These are phyloP conservation scores for Diaporthe ilicicola DNA, from an alignment of 2,329 filamentous ascomycete genomes.

Conservation along the genomic window DNA sequence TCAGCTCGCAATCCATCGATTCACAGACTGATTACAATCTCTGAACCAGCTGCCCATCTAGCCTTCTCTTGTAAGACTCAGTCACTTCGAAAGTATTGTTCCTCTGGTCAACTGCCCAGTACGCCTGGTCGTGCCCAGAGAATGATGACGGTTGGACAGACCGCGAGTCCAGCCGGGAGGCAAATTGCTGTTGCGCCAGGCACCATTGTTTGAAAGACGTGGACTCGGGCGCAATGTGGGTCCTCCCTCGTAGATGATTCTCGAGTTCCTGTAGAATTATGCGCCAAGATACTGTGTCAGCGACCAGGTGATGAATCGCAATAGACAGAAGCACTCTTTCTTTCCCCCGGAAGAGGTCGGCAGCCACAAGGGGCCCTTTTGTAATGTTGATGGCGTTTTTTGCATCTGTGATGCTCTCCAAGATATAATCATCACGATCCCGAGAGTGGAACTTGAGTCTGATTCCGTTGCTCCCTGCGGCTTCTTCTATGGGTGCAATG, in stretches of 20 bases:
- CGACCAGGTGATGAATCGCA: background rate
- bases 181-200: background rate
- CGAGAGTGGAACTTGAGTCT: background rate
- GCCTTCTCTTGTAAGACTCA: background rate
- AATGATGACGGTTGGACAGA: background rate
- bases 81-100: background rate
- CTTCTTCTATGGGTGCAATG: background rate
- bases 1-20: background rate
- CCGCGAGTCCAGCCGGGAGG: background rate
- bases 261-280: background rate
- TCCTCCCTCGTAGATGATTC: background rate
- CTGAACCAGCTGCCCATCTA: background rate
- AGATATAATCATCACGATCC: background rate
- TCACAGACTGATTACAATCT: background rate
- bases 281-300: background rate
- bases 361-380: background rate
- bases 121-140: background rate
- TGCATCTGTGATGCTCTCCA: background rate
- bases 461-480: background rate
- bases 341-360: background rate
- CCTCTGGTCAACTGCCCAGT: background rate
- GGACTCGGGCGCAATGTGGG: background rate
- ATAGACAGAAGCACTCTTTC: background rate
- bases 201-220: background rate
- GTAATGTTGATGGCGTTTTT: background rate